phyloP scores from a whole-genome alignment of 345 rosid genomes.

The Rhodamnia rubescens region DNA sequence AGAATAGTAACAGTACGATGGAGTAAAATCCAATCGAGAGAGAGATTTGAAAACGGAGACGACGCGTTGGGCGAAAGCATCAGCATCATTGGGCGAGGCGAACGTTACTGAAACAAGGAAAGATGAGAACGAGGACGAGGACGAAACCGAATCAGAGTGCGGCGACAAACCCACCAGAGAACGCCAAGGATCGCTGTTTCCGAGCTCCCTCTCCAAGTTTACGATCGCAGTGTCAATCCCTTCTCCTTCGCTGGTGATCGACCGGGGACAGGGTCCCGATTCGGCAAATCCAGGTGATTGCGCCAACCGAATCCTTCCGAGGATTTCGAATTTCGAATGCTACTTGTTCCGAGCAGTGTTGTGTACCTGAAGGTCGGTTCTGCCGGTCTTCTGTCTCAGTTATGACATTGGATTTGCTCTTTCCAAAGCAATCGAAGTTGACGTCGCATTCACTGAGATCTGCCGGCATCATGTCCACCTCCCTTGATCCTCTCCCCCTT shows the following conservation, averaged over 20 bases:
- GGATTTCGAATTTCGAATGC: not conserved
- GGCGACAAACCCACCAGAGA: not conserved
- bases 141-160: not conserved
- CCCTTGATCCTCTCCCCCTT: not conserved
- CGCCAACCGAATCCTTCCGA: not conserved
- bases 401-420: not conserved
- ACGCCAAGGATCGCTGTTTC: not conserved
- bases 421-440: not conserved
- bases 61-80: not conserved
- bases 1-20: not conserved
- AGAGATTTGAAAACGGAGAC: not conserved
- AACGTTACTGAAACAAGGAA: not conserved
- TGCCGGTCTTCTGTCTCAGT: not conserved
- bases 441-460: not conserved
- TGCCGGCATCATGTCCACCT: not conserved
- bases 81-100: not conserved
- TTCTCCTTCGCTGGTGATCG: not conserved
- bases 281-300: not conserved
- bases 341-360: not conserved
- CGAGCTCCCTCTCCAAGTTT: not conserved
- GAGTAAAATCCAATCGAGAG: not conserved
- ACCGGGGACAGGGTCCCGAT: not conserved
- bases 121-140: not conserved
- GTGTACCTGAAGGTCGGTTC: not conserved
- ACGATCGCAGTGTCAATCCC: not conserved